Percentiles rank a stretch among this genome's conserved stretches.
phyloP scores from a whole-genome alignment of 2,329 filamentous ascomycete genomes.

The Aspergillus jensenii region DNA sequence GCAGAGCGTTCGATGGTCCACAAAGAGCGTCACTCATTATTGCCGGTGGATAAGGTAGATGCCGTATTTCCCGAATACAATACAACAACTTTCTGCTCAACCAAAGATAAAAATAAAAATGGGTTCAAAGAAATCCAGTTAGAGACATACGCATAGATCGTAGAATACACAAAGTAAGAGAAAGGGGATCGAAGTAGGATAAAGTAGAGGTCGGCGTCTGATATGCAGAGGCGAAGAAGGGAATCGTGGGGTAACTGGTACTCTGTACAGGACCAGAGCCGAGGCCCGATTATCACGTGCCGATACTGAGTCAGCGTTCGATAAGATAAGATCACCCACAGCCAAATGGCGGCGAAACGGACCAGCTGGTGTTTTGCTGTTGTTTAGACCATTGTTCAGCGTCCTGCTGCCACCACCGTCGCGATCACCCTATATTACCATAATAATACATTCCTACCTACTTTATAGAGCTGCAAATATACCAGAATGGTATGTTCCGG shows the following conservation, averaged over 20 bases:
- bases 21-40: slow-evolving; percentile 68
- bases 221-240: slow-evolving; percentile 1
- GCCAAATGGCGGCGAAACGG: slow-evolving; percentile 16
- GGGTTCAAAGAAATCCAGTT: neutral
- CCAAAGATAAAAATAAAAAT: neutral
- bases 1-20: slow-evolving; percentile 72
- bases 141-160: neutral
- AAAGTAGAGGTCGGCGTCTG: neutral
- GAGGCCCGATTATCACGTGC: slow-evolving; percentile 27
- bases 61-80: neutral
- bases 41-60: slow-evolving; percentile 3
- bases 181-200: neutral
- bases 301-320: slow-evolving; percentile 16
- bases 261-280: slow-evolving; percentile 10
- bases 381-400: slow-evolving; percentile 10
- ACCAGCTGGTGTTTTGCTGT: slow-evolving; percentile 27
- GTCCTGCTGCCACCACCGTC: slow-evolving; percentile 3
- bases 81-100: neutral
- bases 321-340: slow-evolving; percentile 31
- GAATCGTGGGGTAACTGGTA: slow-evolving; percentile 14
- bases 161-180: slow-evolving; percentile 6
- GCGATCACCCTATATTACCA: neutral
- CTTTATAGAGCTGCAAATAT: slow-evolving; percentile 9
- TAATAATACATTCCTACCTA: slow-evolving; percentile 1
- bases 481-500: slow-evolving; percentile 24